Evolutionary conservation across 2,329 filamentous ascomycete genomes (phyloP), one percentile per base, ranked within the genome.

Genomic region (Aspergillus quadrilineatus): DNA sequence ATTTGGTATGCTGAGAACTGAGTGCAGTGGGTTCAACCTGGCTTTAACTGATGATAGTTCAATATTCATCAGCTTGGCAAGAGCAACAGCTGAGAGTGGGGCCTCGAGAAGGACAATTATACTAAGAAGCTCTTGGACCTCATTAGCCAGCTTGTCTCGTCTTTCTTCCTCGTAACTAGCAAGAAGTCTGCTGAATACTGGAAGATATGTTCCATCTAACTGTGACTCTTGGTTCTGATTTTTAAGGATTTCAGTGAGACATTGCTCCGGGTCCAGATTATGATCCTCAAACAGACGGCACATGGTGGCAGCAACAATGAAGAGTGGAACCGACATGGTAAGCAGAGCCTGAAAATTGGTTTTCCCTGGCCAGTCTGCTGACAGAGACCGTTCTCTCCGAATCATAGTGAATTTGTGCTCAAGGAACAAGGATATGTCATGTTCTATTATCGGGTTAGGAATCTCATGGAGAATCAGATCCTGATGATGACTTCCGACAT

Each of bases 261-360:
- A 36, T 39, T 37, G 4, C 10, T 37, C 32, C 2, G 46, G 32
- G 17, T 37, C 17, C 30, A 36, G 17, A 15, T 37, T 26, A 8
- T 37, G n/a, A 39, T 49, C 46, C 15, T 28, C 34, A 4, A 49
- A 22, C 6, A 49, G 30, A 26, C 46, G 46, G 26, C 46, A 49
- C 6, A 49, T 37, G 17, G 46, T 49, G 30, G 46, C 46, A 22
- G 46, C 46, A 36, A 49, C 37, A 34, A 49, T 49, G n/a, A 49
- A 49, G 15, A 49, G 10, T 3, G 46, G 46, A 4, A 49, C 32
- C 2, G 46, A 36, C 32, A 39, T 39, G 4, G 15, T 39, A 9
- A 39, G 12, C 9, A 49, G 46, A 6, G 4, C 22, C 5, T 39
- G 32, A 28, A 49, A 14, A 28, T 4, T 28, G 9, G 14, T 17